Evolutionary conservation across 225 moss, liverwort and hornwort genomes (phyloP), one percentile per base, ranked within the genome.

Genomic region (Pseudisothecium myosuroides): DNA sequence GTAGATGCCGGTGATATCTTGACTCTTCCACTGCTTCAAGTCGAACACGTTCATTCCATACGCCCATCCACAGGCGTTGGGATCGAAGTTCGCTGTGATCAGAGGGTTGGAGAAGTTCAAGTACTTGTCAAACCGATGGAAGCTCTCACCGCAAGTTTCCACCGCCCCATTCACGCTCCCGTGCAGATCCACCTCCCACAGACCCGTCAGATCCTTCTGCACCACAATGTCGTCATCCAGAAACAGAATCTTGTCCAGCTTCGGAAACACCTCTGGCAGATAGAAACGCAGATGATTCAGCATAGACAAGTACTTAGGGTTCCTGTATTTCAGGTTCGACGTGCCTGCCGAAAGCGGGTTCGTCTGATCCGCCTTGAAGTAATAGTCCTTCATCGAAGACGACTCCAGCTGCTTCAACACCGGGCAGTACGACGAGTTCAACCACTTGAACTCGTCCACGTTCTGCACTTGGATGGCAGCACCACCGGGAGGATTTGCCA

Each of bases 41-140:
- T 98, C 97, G 86, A 96, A 98, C 83, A 98, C 88, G 56, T 98
- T 98, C 97, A 98, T 98, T 39, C 97, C 97, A 56, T 98, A 98
- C 23, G 97, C 97, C 98, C 98, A 99, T 41, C 96, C 98, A 73
- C 98, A 99, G 7, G 97, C 93, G 80, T 95, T 96, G 26, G 95
- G 92, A 58, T 96, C 90, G 67, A 98, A 96, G 75, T 94, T 93
- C 20, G 87, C 78, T 4, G 93, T 84, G 64, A 98, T 96, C 52
- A 98, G 90, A 88, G 97, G 95, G 86, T 98, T 95, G 31, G 97
- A 96, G 82, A 98, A 98, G 83, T 98, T 98, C 92, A 98, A 89
- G 88, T 98, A 96, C 85, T 95, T 96, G 82, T 96, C 95, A 58
- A 98, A 98, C 39, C 95, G 93, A 71, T 98, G 96, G 55, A 96